Base-by-base conservation (phyloP, 352 stramenopile species). In the Phytophthora hybrid region DNA sequence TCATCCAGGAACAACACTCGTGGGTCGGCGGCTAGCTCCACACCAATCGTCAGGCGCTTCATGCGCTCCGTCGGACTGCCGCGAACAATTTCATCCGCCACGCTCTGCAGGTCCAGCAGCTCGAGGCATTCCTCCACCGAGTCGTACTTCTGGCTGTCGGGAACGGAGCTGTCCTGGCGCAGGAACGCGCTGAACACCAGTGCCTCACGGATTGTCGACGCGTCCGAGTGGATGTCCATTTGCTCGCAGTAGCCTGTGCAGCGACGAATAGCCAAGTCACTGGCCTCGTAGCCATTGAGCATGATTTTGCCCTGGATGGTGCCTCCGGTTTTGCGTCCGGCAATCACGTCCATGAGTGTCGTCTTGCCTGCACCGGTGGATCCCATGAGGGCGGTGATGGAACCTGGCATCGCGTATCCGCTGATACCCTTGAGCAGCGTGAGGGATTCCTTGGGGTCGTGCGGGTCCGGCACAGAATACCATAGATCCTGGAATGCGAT, bases 271-370 rank as follows among this genome's bases (percentile, higher is more conserved):
- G 72, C 70, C 34, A 83, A 51, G 23, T 75, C 69, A 23, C 47
- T 78, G 23, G 77, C 77, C 23, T 73, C 60, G 26, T 85, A 74
- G 32, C 78, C 78, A 52, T 85, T 88, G 14, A 73, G 73, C 19
- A 82, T 39, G 32, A 95, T 82, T 3, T 93, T 69, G n/a, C 90
- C 90, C 16, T 72, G 73, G 58, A 91, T 82, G 31, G 71, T 81
- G 32, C 95, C 94, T 34, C 82, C 85, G 16, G 81, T 93, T 74
- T 98, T 98, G 47, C 94, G 80, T n/a, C 94, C 76, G 4, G 94
- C 89, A 47, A 99, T 93, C 4, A 98, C 93, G 80, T 98, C 93
- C 69, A 97, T 90, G 8, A 98, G 80, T 5, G 94, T 98, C 5
- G 93, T 98, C 73, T 98, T 97, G 6, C 93, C 91, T 49, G 88